Conservation (phyloP, 2,329 filamentous ascomycete genomes). For the Chaetomiaceae sp. region DNA sequence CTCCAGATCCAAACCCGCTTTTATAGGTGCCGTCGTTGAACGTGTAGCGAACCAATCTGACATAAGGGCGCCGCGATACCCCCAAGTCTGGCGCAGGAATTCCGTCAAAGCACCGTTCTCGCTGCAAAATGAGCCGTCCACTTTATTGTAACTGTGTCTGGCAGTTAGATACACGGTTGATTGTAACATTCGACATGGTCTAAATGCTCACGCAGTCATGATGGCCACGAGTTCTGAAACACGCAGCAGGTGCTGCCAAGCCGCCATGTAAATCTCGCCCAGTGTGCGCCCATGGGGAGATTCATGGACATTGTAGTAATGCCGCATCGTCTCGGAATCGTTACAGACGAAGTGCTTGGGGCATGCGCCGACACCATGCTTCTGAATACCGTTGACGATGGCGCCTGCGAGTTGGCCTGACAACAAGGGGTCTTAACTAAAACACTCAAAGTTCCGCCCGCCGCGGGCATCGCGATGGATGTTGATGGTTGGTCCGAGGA, state of each 20-base stretch:
- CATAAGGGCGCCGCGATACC: not conserved
- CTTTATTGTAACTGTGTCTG: not conserved
- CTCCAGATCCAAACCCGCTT: not conserved
- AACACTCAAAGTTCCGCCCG: not conserved
- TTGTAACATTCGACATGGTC: not conserved
- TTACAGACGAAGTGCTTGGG: slow-evolving; percentile 1
- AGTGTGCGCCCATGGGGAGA: not conserved
- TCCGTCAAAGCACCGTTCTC: not conserved
- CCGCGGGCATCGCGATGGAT: not conserved
- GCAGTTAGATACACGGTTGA: not conserved
- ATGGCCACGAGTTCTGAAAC: not conserved
- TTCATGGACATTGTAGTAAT: not conserved
- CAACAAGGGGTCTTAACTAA: not conserved
- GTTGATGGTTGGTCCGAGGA: not conserved
- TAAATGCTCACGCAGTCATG: not conserved
- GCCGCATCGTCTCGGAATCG: not conserved
- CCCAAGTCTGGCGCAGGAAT: not conserved
- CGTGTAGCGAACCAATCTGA: not conserved
- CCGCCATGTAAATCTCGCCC: not conserved
- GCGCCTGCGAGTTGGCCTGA: not conserved
- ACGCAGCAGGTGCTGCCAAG: not conserved
- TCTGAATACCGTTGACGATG: not conserved
- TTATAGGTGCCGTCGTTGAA: not conserved
- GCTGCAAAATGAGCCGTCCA: not conserved
- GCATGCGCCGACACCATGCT: not conserved